Evolutionary conservation across 441 rosid species (phyloP), one percentile per base, ranked within the genome.

Genomic region (Hura crepitans): DNA sequence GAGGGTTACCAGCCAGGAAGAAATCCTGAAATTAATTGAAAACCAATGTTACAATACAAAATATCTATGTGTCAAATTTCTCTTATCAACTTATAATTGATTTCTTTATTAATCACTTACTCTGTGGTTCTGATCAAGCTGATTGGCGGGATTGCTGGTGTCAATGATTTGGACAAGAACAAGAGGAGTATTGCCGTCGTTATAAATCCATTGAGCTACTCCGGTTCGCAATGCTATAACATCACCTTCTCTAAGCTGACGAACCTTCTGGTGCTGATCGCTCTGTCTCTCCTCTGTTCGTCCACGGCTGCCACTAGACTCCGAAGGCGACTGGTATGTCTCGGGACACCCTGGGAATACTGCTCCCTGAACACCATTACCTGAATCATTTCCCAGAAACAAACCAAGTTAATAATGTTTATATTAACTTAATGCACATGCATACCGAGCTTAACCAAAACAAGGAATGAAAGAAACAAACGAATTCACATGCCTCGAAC

Each of bases 241-340:
- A 30, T 93, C 96, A 7, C 97, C 97, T n/a, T 66, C 74, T 11
- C 86, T 72, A 75, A 86, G 68, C 49, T 70, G 80, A 23, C 81
- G 80, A 55, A 86, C 65, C 84, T 87, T 91, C 82, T 89, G 94
- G 85, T 91, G 91, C 72, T 77, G 81, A 69, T 91, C 97, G 53
- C 77, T 79, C 69, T 71, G 75, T 39, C 75, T 76, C 22, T 69
- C 72, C 17, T 82, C 70, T 59, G 49, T 47, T 42, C 0, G 6
- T 9, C 14, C 25, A 14, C 39, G 14, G 37, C 75, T 7, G 65
- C n/a, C 7, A 77, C 76, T 64, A 50, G 60, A 25, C 20, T 82
- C 84, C 3, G 88, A 23, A 39, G 64, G 75, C 45, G 87, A 81
- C 80, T 85, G 88, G 81, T 37, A 89, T 17, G 96, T 89, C 75